Evolutionary conservation across 148 eudicot species (phyloP), one percentile per base, ranked within the genome.

Genomic region (Amaranthus cruentus): DNA sequence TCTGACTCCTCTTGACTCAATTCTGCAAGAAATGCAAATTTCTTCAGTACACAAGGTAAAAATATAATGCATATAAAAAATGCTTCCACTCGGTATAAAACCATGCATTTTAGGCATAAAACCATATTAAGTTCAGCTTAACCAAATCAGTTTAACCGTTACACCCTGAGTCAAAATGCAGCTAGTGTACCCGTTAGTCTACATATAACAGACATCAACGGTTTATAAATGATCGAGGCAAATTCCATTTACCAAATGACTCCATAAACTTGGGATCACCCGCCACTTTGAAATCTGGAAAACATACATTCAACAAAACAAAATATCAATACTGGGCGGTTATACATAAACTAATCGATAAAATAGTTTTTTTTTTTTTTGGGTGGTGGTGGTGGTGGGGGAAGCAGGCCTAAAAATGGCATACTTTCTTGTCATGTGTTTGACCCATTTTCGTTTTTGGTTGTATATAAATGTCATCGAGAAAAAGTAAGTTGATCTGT

Each of bases 1-100:
- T 95, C 91, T 1, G 87, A 77, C 78, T 95, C 99, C 76, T 95
- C 99, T 71, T 83, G 81, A 71, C 90, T 82, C 79, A 95, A 67
- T 66, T 90, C 99, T 95, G 96, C 85, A 87, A 70, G 63, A 51
- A 72, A 71, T 18, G 54, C 6, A 68, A 67, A 18, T 12, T 47
- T 66, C 11, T 55, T 4, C 50, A 49, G 55, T 49, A 67, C 56
- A 50, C 21, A 18, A 67, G 8, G 51, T 7, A 18, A 7, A 49
- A 21, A 50, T 50, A 50, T 7, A n/a, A 51, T n/a, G 13, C 42
- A 50, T 49, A 67, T 3, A 4, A 44, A 13, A 73, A 50, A 28
- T 4, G 38, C 42, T 4, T 43, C 14, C 4, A 68, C 11, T 6
- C 4, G 11, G 47, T n/a, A 9, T 55, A 9, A 50, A 65, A 58